Evolutionary conservation across 2,329 filamentous ascomycete genomes (phyloP), one percentile per base, ranked within the genome.

Genomic region (Fusarium xylarioides): DNA sequence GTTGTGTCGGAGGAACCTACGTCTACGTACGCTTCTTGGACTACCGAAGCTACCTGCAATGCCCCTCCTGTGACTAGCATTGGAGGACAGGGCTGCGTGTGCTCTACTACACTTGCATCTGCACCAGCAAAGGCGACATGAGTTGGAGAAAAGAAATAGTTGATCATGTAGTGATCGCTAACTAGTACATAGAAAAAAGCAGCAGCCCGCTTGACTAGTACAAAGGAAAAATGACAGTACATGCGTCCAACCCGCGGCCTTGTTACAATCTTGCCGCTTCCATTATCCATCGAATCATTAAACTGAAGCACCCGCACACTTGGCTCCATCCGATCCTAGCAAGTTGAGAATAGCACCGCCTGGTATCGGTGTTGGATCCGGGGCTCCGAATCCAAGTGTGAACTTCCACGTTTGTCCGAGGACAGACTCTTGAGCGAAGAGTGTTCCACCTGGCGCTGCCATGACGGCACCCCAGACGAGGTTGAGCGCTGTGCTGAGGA

Each of bases 21-120:
- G 0, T n/a, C 76, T 28, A 78, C 77, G 1, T 79, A 81, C 28
- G 70, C 72, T 10, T 78, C 80, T 9, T 86, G 82, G 77, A 80
- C 80, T 34, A 69, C 81, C 2, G 81, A 85, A 43, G 79, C 83
- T 5, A 87, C 85, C 7, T 88, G 86, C 73, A 78, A 77, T 2
- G 77, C 81, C 7, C 84, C 85, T 11, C 86, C 86, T 1, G 76
- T 85, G 10, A 85, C 84, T 3, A 86, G 84, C 66, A 77, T 84
- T 15, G 70, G 77, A 7, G 81, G 79, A 14, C 76, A 80, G 58
- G 85, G 84, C 1, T 86, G 85, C 37, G 80, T 86, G 5, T 86
- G 83, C 72, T 73, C 76, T 9, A 47, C 76, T 4, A 74, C 74
- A 3, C 46, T 74, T 52, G 73, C 75, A n/a, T 66, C 74, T 34